These are phyloP conservation scores for Pinus taeda DNA, from an alignment of 75 land plant genomes.

Conservation along the genomic window DNA sequence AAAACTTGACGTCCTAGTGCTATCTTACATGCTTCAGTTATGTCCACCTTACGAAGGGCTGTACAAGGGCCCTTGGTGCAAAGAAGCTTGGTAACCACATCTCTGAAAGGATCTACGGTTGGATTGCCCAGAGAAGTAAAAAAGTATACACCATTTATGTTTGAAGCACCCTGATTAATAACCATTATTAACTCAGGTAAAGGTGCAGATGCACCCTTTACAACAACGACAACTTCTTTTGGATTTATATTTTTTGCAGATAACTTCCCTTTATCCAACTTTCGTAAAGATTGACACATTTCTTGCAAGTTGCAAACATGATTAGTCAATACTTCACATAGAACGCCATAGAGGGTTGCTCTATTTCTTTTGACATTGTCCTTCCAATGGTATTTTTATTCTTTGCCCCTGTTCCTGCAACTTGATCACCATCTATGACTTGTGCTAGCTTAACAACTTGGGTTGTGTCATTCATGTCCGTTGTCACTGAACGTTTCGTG, in stretches of 20 bases:
- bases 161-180: slow-evolving; percentile 52
- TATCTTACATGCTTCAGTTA: slow-evolving; percentile 9
- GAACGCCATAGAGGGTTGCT: slow-evolving; percentile 58
- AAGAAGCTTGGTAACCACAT: slow-evolving; percentile 61
- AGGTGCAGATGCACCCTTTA: slow-evolving; percentile 46
- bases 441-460: slow-evolving; percentile 8
- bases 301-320: slow-evolving; percentile 67
- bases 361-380: slow-evolving; percentile 56
- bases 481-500: slow-evolving; percentile 10
- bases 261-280: slow-evolving; percentile 46
- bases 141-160: slow-evolving; percentile 66
- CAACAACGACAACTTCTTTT: slow-evolving; percentile 40
- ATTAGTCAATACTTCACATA: slow-evolving; percentile 45
- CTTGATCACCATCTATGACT: slow-evolving; percentile 16
- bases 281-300: slow-evolving; percentile 50
- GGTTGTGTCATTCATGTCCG: not conserved
- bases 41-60: not conserved
- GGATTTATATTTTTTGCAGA: slow-evolving; percentile 33
- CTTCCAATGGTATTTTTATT: slow-evolving; percentile 7
- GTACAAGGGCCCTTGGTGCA: slow-evolving; percentile 35
- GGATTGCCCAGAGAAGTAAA: slow-evolving; percentile 49
- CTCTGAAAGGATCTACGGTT: slow-evolving; percentile 55
- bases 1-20: slow-evolving; percentile 3
- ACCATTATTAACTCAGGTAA: slow-evolving; percentile 45
- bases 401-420: slow-evolving; percentile 11